Evolutionary conservation across 148 eudicot species (phyloP).

Genomic region (Diospyros kaki): DNA sequence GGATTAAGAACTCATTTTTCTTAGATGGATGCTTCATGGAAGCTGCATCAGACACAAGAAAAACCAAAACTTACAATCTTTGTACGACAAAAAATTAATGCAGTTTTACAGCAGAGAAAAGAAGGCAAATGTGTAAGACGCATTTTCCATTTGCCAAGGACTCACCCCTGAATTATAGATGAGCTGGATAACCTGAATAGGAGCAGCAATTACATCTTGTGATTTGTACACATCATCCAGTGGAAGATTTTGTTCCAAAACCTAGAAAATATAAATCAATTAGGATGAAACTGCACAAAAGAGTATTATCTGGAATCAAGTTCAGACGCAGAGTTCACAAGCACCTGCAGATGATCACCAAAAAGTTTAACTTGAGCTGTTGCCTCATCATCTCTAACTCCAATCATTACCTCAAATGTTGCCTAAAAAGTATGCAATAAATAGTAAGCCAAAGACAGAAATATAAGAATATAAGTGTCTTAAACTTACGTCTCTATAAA

Average conservation of each 20-base stretch:
- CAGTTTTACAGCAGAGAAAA: background rate
- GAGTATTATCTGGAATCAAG: background rate
- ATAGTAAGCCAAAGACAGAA: constrained; percentile 1
- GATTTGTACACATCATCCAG: constrained; percentile 82
- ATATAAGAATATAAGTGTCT: background rate
- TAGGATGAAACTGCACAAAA: constrained; percentile 7
- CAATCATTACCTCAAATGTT: constrained; percentile 92
- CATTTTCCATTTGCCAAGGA: constrained; percentile 15
- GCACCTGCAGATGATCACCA: constrained; percentile 80
- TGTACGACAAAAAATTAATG: background rate
- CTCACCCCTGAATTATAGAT: constrained; percentile 92
- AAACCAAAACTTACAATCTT: background rate
- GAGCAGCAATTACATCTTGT: constrained; percentile 70
- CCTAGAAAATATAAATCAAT: constrained; percentile 28
- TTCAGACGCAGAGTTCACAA: background rate
- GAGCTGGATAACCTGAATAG: constrained; percentile 90
- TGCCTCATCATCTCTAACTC: constrained; percentile 82
- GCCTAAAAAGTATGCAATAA: constrained; percentile 40
- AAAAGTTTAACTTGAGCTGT: constrained; percentile 79
- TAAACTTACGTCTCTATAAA: too few relatives aligned
- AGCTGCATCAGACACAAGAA: background rate
- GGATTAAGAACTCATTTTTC: background rate
- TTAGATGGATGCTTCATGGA: background rate
- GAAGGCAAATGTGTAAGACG: background rate
- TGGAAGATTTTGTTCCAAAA: constrained; percentile 95